These are phyloP conservation scores for Leishmania lainsoni DNA, from an alignment of 208 protist genomes.

Conservation along the genomic window DNA sequence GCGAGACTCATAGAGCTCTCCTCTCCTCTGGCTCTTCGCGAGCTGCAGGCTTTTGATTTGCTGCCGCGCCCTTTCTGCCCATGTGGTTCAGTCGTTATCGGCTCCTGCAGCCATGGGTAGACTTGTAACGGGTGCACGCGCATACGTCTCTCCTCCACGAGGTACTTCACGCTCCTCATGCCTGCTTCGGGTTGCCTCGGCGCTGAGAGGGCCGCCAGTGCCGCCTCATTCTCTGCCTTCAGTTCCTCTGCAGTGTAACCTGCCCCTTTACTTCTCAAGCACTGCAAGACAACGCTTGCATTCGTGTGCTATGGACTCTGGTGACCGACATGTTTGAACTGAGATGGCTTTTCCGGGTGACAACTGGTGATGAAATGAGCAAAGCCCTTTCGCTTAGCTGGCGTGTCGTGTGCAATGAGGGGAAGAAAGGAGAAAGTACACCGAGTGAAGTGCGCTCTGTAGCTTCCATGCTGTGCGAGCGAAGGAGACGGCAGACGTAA, in stretches of 20 bases:
- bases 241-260: neutral
- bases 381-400: neutral
- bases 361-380: neutral
- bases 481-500: neutral
- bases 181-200: neutral
- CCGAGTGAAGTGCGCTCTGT: neutral
- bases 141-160: no score
- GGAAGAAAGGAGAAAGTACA: neutral
- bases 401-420: neutral
- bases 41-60: no score
- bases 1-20: no score
- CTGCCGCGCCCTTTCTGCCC: no score
- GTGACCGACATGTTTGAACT: neutral
- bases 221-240: neutral
- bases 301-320: neutral
- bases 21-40: no score
- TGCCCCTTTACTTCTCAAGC: neutral
- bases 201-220: neutral
- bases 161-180: no score
- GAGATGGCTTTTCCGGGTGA: neutral
- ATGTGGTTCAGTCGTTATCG: no score
- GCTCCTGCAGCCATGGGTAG: no score
- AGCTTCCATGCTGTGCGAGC: neutral
- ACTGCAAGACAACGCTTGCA: neutral
- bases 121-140: no score